Evolutionary conservation across 2,329 filamentous ascomycete genomes (phyloP), one percentile per base, ranked within the genome.

Genomic region (Periconia sp.): DNA sequence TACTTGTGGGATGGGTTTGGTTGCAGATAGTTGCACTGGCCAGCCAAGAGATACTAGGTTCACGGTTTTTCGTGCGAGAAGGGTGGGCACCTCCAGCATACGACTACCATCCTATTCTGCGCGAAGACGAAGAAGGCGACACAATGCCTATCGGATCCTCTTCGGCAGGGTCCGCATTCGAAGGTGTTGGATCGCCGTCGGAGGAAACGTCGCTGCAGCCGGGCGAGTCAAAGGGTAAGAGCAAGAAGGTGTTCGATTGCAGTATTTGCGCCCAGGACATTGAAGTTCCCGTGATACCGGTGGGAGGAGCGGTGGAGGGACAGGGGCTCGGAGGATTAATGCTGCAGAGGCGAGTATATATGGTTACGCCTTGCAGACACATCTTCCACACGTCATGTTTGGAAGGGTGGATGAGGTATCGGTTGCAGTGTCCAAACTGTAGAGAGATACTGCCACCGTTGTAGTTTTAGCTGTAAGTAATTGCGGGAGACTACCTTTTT

Each of bases 291-390:
- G 87, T 97, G 19, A 77, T 96, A 31, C 81, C 81, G 47, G 80
- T 82, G 17, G 76, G 75, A 1, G 58, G 58, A 52, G 46, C 17
- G 53, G 53, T 19, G 65, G 69, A 63, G 68, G 72, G 77, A 43
- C 60, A 77, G 15, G 75, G 77, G 45, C 71, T 77, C 41, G 75
- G 75, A 6, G 73, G 62, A 0, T 87, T 87, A 30, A 84, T 96
- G 51, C 80, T 97, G 61, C 89, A 90, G 31, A 81, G 93, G 56
- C 84, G 92, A 47, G 81, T 84, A 63, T 97, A 97, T 76, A 99
- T 99, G 94, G 91, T 97, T 19, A 99, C 94, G 53, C 94, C 94
- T 45, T 99, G 94, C 74, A 81, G 92, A 51, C 94, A 99, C 76
- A 92, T 97, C 46, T 99, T 99, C 72, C 94, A 99, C 71, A 94